phyloP scores from a whole-genome alignment of 2,329 filamentous ascomycete species.

The Exophiala sp. region DNA sequence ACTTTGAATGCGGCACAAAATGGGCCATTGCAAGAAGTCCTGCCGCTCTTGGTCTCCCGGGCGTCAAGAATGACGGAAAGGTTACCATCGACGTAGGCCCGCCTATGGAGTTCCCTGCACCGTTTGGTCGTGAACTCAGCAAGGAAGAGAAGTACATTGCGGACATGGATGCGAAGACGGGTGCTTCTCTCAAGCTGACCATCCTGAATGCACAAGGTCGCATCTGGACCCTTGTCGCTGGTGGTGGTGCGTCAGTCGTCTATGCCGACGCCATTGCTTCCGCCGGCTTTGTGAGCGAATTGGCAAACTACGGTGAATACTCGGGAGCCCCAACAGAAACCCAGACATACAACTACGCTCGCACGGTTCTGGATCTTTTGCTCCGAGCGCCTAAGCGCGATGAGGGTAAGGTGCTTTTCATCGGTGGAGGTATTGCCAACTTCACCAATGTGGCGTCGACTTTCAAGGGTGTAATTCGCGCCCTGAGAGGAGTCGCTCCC shows the following conservation, averaged over 20 bases:
- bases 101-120: constrained; percentile 97
- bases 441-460: constrained; percentile 99
- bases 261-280: constrained; percentile 98
- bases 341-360: constrained; percentile 98
- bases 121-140: constrained; percentile 95
- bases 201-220: constrained; percentile 87
- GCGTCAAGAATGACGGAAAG: constrained; percentile 61
- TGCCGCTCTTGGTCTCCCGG: constrained; percentile 75
- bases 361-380: constrained; percentile 95
- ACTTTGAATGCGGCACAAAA: constrained; percentile 98
- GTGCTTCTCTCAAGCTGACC: constrained; percentile 96
- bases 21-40: constrained; percentile 95
- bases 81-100: constrained; percentile 93
- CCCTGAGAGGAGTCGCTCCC: constrained; percentile 80
- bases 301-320: constrained; percentile 99
- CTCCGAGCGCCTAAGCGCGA: constrained; percentile 77
- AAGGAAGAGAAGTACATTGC: constrained; percentile 99
- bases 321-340: constrained; percentile 97
- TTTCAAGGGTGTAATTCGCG: constrained; percentile 99
- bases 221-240: constrained; percentile 96
- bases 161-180: constrained; percentile 97
- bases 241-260: constrained; percentile 98
- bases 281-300: constrained; percentile 86
- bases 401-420: constrained; percentile 98
- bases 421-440: constrained; percentile 99